phyloP scores from a whole-genome alignment of 1,284 basidiomycete species.

The Rhodotorula sp. region DNA sequence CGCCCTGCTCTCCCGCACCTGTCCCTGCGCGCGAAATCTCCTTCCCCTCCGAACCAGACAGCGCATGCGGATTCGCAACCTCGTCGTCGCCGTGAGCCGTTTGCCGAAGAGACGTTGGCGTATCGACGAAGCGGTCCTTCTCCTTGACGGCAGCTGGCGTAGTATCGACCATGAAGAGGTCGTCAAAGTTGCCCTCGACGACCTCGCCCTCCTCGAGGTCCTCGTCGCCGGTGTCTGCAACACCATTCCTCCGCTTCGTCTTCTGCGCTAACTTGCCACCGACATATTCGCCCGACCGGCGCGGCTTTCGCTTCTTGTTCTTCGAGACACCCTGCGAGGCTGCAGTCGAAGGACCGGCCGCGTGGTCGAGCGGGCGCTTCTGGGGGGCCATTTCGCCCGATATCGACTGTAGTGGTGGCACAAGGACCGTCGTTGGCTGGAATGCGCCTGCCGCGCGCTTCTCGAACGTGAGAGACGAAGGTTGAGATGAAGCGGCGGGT shows the following conservation, averaged over 20 bases:
- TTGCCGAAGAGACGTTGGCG: not conserved
- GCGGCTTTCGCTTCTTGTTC: not conserved
- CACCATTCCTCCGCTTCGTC: not conserved
- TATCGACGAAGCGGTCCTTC: slow-evolving; percentile 11
- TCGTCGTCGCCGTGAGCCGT: not conserved
- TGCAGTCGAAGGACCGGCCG: not conserved
- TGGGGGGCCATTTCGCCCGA: slow-evolving; percentile 20
- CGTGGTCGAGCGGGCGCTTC: slow-evolving; percentile 23
- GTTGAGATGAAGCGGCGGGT: not conserved
- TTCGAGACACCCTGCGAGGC: not conserved
- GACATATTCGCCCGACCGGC: not conserved
- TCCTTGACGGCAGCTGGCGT: slow-evolving; percentile 26
- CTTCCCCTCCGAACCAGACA: not conserved
- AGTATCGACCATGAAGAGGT: slow-evolving; percentile 37
- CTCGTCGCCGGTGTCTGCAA: not conserved
- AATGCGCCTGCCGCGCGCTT: not conserved
- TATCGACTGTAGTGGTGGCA: no score
- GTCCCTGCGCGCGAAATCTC: not conserved
- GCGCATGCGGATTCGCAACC: not conserved
- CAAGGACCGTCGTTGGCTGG: not conserved
- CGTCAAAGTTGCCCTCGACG: slow-evolving; percentile 34
- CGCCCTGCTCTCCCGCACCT: slow-evolving; percentile 1
- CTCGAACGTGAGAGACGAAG: slow-evolving; percentile 18
- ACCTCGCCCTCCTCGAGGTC: slow-evolving; percentile 33
- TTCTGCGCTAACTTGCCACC: not conserved